These are phyloP conservation scores for Pyracantha coccinea DNA, from an alignment of 331 rosid species.

Conservation along the genomic window DNA sequence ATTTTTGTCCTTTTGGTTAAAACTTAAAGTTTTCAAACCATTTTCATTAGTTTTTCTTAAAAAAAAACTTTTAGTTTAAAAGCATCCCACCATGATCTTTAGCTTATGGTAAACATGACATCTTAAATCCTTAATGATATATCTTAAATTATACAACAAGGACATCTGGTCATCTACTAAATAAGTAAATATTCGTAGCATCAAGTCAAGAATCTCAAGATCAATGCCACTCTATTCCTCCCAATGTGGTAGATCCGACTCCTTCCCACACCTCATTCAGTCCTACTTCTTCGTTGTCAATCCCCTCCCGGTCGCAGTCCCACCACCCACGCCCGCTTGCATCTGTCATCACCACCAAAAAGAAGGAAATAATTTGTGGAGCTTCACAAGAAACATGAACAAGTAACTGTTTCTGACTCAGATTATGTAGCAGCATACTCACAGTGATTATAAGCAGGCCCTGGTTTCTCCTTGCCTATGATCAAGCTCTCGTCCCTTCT, in stretches of 20 bases:
- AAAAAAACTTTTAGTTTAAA: too few relatives aligned
- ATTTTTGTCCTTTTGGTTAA: too few relatives aligned
- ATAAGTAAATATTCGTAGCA: background rate
- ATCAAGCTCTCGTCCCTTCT: constrained; percentile 16
- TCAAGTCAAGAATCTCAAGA: background rate
- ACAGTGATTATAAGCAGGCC: constrained; percentile 71
- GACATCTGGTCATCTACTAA: background rate
- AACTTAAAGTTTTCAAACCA: too few relatives aligned
- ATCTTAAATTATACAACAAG: background rate
- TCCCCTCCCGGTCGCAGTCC: constrained; percentile 86
- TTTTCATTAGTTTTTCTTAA: too few relatives aligned
- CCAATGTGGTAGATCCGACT: constrained; percentile 84
- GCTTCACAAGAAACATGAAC: too few relatives aligned
- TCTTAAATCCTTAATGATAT: too few relatives aligned
- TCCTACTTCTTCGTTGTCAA: constrained; percentile 78
- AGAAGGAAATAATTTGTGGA: too few relatives aligned
- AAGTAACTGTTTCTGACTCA: background rate
- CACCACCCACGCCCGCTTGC: constrained; percentile 86
- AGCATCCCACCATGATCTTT: too few relatives aligned
- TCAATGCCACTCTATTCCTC: constrained; percentile 84
- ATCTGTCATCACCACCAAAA: constrained; percentile 36
- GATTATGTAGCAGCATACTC: constrained; percentile 15
- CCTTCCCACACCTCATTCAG: constrained; percentile 90
- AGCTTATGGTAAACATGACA: too few relatives aligned
- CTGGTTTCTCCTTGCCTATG: constrained; percentile 30